Conservation (phyloP, 176 grass and related monocot species). For the Stipa capillata region DNA sequence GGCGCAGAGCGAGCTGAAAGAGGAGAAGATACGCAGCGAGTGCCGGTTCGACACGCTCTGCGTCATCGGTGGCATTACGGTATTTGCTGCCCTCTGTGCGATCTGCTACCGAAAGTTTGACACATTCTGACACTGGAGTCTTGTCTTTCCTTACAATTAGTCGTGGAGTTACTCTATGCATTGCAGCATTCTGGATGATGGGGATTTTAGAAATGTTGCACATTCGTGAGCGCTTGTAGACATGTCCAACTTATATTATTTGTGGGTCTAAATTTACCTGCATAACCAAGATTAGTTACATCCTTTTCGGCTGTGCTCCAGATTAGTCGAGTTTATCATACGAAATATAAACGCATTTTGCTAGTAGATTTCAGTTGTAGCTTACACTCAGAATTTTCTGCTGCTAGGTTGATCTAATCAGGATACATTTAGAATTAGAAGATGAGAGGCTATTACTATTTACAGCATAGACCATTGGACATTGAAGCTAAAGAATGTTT, state of each 20-base stretch:
- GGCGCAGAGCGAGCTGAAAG: slow-evolving; percentile 31
- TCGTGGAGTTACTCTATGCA: background rate
- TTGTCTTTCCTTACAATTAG: background rate
- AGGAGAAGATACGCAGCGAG: slow-evolving; percentile 34
- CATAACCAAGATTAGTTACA: background rate
- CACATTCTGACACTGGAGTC: background rate
- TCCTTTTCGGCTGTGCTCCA: background rate
- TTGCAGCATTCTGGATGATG: background rate
- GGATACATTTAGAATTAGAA: background rate
- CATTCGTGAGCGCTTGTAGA: background rate
- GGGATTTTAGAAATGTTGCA: background rate
- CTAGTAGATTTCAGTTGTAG: background rate
- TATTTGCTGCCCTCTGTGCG: slow-evolving; percentile 16
- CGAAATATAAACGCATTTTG: background rate
- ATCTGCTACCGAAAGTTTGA: slow-evolving; percentile 30
- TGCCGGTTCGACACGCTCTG: slow-evolving; percentile 31
- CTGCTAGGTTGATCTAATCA: background rate
- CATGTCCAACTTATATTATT: background rate
- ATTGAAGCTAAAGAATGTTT: background rate
- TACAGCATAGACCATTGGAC: background rate
- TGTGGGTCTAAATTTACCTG: no score
- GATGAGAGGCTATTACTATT: background rate
- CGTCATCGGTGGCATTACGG: slow-evolving; percentile 11
- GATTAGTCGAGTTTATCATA: background rate
- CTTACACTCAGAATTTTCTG: background rate